Evolutionary conservation across 2,329 filamentous ascomycete species (phyloP).

Genomic region (Nannizziopsis arthrosporioides): DNA sequence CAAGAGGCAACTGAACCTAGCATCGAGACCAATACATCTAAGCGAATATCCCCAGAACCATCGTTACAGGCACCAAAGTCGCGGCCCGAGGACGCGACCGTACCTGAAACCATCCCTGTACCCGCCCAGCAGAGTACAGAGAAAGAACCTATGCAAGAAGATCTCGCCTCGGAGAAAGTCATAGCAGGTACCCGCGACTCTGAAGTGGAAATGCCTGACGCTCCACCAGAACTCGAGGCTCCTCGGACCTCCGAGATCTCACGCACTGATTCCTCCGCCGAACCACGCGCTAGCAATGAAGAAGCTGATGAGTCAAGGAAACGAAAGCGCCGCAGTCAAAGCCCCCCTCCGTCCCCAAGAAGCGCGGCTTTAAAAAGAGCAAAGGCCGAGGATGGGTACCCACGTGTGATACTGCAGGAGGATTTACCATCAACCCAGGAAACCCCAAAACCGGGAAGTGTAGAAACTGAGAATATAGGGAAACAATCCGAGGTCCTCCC

Average conservation of each 20-base stretch:
- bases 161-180: conserved; percentile 18
- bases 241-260: conserved; percentile 14
- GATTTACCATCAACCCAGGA: conserved; percentile 15
- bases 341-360: conserved; percentile 45
- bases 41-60: background rate
- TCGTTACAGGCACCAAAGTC: conserved; percentile 3
- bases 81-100: conserved; percentile 5
- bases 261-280: conserved; percentile 18
- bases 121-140: conserved; percentile 7
- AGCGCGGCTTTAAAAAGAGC: conserved; percentile 46
- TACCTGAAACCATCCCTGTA: background rate
- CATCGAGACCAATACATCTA: too few species aligned
- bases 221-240: conserved; percentile 19
- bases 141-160: conserved; percentile 11
- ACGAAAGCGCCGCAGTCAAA: conserved; percentile 55
- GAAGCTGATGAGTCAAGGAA: conserved; percentile 47
- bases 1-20: background rate
- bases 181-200: conserved; percentile 14
- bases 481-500: too few species aligned
- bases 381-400: conserved; percentile 31
- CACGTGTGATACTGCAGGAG: conserved; percentile 24
- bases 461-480: too few species aligned
- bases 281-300: conserved; percentile 24
- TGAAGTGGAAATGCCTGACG: conserved; percentile 6
- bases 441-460: background rate